Evolutionary conservation across 1,284 basidiomycete species (phyloP).

Genomic region (Apiotrichum sp.): DNA sequence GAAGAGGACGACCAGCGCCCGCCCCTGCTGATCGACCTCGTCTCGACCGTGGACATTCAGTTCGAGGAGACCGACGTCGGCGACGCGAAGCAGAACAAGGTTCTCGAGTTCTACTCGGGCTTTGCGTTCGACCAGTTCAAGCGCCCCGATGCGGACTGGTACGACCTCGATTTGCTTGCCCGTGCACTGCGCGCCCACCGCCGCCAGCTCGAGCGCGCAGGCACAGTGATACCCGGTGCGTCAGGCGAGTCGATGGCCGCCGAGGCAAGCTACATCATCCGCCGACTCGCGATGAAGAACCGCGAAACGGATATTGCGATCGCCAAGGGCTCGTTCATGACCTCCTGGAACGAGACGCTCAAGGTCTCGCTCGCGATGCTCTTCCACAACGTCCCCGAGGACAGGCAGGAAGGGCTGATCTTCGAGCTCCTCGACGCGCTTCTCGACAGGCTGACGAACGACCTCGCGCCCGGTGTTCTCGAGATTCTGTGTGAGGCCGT

Average conservation of each 20-base stretch:
- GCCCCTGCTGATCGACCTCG: slow-evolving; percentile 75
- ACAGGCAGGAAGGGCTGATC: slow-evolving; percentile 73
- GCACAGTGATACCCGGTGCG: slow-evolving; percentile 57
- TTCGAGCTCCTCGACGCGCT: slow-evolving; percentile 80
- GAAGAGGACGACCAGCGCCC: slow-evolving; percentile 63
- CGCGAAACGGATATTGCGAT: slow-evolving; percentile 71
- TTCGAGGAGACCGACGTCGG: slow-evolving; percentile 72
- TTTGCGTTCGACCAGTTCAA: slow-evolving; percentile 71
- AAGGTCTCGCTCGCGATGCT: slow-evolving; percentile 78
- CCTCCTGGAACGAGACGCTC: slow-evolving; percentile 74
- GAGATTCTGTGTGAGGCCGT: slow-evolving; percentile 75
- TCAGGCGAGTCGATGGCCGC: slow-evolving; percentile 63
- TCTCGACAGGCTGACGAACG: slow-evolving; percentile 47
- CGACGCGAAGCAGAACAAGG: slow-evolving; percentile 50
- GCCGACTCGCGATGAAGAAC: slow-evolving; percentile 78
- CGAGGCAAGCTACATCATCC: slow-evolving; percentile 69
- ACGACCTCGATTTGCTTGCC: slow-evolving; percentile 66
- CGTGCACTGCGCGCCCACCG: slow-evolving; percentile 60
- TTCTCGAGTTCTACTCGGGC: slow-evolving; percentile 60
- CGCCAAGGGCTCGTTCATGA: slow-evolving; percentile 64
- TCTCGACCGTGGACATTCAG: slow-evolving; percentile 77
- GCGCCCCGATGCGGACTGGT: slow-evolving; percentile 63
- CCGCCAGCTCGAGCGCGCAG: slow-evolving; percentile 60
- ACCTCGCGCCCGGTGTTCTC: slow-evolving; percentile 62
- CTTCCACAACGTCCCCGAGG: slow-evolving; percentile 66